phyloP scores from a whole-genome alignment of 1,139 yeast species.

The Pneumocystis jirovecii region DNA sequence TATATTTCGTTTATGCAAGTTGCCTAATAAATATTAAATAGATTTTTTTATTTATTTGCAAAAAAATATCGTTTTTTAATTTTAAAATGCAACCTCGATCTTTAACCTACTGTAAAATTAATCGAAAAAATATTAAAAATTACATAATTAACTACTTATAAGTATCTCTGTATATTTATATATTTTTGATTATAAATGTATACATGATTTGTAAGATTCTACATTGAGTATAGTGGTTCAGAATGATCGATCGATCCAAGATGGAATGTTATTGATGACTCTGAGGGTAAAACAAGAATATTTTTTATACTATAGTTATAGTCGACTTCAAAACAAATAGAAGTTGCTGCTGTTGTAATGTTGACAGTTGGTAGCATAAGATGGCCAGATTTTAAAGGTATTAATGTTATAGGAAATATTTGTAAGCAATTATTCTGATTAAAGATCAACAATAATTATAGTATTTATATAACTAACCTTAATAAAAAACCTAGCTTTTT shows the following conservation, averaged over 20 bases:
- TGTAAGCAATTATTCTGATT: background rate
- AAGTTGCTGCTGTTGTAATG: background rate
- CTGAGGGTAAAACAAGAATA: background rate
- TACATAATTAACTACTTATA: background rate
- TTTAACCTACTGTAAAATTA: too few relatives aligned
- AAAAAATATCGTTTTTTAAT: too few relatives aligned
- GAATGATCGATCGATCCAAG: background rate
- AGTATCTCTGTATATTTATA: background rate
- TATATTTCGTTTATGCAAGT: too few relatives aligned
- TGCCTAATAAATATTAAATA: too few relatives aligned
- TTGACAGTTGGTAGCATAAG: background rate
- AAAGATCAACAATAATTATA: background rate
- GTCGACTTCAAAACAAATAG: background rate
- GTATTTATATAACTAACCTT: background rate
- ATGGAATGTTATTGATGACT: background rate
- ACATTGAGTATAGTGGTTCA: background rate
- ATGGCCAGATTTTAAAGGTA: slow-evolving; percentile 1
- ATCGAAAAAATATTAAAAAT: background rate
- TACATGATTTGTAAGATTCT: background rate
- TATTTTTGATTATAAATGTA: background rate
- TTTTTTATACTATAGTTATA: background rate
- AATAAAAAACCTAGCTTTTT: background rate
- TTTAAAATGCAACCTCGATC: too few relatives aligned
- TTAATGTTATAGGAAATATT: background rate
- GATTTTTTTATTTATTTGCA: too few relatives aligned